Evolutionary conservation across 768 basidiomycete genomes (phyloP), one percentile per base, ranked within the genome.

Genomic region (Boletus rex-veris): DNA sequence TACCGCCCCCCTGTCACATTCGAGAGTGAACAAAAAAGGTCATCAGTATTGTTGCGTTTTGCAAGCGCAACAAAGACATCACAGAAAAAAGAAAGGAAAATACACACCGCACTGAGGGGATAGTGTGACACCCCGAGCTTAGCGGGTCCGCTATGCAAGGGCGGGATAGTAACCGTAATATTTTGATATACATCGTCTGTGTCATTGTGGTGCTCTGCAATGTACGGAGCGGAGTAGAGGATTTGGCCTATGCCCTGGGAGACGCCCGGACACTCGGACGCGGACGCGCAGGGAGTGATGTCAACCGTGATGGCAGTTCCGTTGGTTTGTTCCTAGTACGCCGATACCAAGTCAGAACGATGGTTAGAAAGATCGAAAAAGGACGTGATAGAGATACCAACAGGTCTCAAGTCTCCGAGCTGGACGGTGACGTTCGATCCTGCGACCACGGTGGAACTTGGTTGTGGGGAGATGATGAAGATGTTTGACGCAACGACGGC

Each of bases 401-500:
- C 79, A 6, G 75, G 74, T 52, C 68, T 68, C 45, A 2, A 28
- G 7, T 35, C 33, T 35, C 75, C 74, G 11, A 81, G 60, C 48
- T 76, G 67, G 7, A 81, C 70, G 7, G 62, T 68, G 47, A 81
- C 38, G n/a, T 57, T 56, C 2, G 63, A 58, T 16, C 79, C 79
- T 18, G 71, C 63, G 0, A 31, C 24, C 7, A 82, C 67, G 26
- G 59, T 52, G 5, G 71, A 54, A 3, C 70, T 70, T 6, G 68
- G 50, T 1, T 52, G 18, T 4, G 80, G 81, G 8, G 51, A 57
- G 10, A 71, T 16, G 33, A 35, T 35, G 33, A 35, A 14, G 33
- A 35, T 35, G 33, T 35, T 35, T 14, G 10, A 14, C 14, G 33
- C 33, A 35, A 35, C 11, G 14, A 6, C 33, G 14, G 33, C 12